phyloP scores from a whole-genome alignment of 306 rosid species.

The Rosa persica region DNA sequence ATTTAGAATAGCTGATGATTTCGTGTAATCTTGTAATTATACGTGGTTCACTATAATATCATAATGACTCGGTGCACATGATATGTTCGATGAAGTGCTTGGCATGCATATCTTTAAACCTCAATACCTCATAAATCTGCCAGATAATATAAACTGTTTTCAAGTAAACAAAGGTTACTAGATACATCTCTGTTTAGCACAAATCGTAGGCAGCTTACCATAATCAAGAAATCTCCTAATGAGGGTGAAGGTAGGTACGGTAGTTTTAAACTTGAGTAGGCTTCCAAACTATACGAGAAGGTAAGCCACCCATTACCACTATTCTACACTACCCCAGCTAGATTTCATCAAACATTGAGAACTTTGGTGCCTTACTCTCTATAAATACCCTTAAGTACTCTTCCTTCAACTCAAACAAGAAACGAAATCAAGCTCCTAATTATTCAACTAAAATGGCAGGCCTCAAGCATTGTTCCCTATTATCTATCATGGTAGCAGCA shows the following conservation, averaged over 20 bases:
- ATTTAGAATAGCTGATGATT: too few species aligned
- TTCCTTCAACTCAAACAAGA: constrained; percentile 15
- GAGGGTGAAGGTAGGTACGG: neutral
- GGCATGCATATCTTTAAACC: too few species aligned
- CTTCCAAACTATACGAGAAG: neutral
- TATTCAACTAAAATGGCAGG: constrained; percentile 8
- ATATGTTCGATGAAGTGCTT: too few species aligned
- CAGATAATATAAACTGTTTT: too few species aligned
- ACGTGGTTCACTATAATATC: too few species aligned
- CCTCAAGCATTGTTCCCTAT: neutral
- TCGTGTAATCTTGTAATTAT: too few species aligned
- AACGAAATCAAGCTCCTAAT: neutral
- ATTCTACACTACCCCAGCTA: neutral
- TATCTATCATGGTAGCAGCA: constrained; percentile 17
- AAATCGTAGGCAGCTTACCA: too few species aligned
- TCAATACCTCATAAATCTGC: too few species aligned
- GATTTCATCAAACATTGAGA: constrained; percentile 1
- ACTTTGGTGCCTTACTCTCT: neutral
- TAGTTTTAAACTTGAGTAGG: neutral
- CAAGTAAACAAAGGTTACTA: too few species aligned
- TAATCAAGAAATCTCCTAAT: too few species aligned
- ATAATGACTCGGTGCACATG: too few species aligned
- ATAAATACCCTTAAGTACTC: constrained; percentile 5
- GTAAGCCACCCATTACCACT: neutral
- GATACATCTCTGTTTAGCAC: too few species aligned